A percentile compares a stretch with the other conserved stretches of the same genome.
phyloP scores from a whole-genome alignment of 805 yeast genomes.

The Hagleromyces aurorensis region DNA sequence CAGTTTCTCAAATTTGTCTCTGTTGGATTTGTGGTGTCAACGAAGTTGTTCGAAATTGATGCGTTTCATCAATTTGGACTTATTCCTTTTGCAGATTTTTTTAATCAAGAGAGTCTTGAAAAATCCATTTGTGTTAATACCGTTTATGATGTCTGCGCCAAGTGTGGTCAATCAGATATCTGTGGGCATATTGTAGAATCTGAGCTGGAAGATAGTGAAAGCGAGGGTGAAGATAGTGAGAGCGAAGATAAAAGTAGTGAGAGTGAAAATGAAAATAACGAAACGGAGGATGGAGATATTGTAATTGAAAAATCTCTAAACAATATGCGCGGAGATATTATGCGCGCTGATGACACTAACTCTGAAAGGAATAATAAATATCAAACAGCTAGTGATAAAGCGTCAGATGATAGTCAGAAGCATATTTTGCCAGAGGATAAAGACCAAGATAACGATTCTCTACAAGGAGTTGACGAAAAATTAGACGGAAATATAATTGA shows the following conservation, averaged over 20 bases:
- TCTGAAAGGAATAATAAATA: too few species aligned
- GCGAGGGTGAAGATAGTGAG: constrained; percentile 1
- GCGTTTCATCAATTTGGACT: constrained; percentile 62
- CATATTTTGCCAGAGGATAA: constrained; percentile 11
- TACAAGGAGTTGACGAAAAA: constrained; percentile 24
- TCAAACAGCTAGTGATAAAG: too few species aligned
- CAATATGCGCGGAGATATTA: too few species aligned
- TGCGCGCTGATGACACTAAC: too few species aligned
- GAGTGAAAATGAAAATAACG: constrained; percentile 9
- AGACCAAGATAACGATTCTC: constrained; percentile 19
- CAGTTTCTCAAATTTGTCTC: constrained; percentile 46
- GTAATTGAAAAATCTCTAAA: too few species aligned
- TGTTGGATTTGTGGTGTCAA: constrained; percentile 52
- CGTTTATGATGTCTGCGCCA: constrained; percentile 41
- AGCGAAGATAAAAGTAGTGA: constrained; percentile 10
- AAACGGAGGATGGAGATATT: constrained; percentile 8
- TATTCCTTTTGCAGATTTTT: constrained; percentile 88
- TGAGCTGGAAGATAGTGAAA: constrained; percentile 14
- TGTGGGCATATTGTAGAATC: constrained; percentile 34
- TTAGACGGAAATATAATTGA: too few species aligned
- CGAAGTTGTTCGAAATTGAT: constrained; percentile 80
- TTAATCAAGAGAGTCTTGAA: constrained; percentile 56
- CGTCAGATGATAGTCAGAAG: too few species aligned
- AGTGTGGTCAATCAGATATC: constrained; percentile 39
- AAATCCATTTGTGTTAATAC: constrained; percentile 67